Evolutionary conservation across 805 yeast genomes (phyloP).

Genomic region (Peterozyma toletana): DNA sequence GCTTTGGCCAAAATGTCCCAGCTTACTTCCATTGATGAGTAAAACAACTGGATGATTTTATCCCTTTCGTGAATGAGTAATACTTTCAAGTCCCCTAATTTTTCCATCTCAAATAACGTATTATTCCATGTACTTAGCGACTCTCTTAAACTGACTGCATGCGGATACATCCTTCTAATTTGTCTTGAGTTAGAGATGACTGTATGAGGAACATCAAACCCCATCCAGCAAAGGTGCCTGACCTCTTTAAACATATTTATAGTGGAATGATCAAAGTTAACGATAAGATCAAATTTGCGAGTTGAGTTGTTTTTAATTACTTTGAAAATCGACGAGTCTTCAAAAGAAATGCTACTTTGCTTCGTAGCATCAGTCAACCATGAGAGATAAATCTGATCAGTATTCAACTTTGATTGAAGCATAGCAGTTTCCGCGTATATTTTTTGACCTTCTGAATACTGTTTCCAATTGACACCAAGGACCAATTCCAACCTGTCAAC

Average conservation of each 20-base stretch:
- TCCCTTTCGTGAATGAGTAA: conserved; percentile 30
- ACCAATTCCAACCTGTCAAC: conserved; percentile 38
- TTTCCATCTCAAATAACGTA: conserved; percentile 20
- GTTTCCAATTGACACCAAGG: conserved; percentile 55
- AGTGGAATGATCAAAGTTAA: conserved; percentile 45
- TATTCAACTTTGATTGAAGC: conserved; percentile 38
- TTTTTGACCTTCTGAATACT: conserved; percentile 59
- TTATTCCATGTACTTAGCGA: conserved; percentile 33
- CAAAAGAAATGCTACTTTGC: conserved; percentile 5
- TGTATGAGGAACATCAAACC: conserved; percentile 50
- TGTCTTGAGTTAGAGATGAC: conserved; percentile 39
- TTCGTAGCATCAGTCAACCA: conserved; percentile 36
- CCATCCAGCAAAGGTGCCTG: conserved; percentile 38
- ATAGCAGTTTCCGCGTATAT: conserved; percentile 42
- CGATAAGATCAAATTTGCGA: conserved; percentile 23
- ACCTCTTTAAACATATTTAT: conserved; percentile 46
- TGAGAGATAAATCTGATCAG: conserved; percentile 28
- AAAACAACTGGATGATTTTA: conserved; percentile 24
- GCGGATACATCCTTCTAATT: conserved; percentile 47
- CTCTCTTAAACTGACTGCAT: conserved; percentile 47
- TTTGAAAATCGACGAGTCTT: conserved; percentile 23
- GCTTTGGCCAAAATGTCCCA: conserved; percentile 53
- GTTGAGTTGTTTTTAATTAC: conserved; percentile 16
- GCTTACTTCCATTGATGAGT: conserved; percentile 26
- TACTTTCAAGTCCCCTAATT: conserved; percentile 32